These are phyloP conservation scores for Penicillium sclerotigenum DNA, from an alignment of 2,329 filamentous ascomycete genomes.

Conservation along the genomic window DNA sequence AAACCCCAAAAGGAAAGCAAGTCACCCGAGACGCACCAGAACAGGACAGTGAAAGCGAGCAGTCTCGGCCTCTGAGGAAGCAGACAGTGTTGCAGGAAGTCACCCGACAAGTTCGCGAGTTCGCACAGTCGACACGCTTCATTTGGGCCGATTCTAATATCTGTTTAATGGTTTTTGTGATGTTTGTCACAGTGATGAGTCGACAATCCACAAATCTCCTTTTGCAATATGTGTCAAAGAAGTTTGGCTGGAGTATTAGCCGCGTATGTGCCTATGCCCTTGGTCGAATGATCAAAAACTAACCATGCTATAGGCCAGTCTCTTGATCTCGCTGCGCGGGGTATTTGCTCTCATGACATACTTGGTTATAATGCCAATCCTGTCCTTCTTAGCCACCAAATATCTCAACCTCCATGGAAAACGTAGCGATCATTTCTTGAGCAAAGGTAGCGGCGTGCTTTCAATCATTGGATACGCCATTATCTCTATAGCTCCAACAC, in stretches of 20 bases:
- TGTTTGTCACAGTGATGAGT: constrained; percentile 25
- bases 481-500: constrained; percentile 17
- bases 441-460: constrained; percentile 20
- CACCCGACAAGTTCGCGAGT: constrained; percentile 13
- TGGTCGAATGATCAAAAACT: background rate
- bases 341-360: constrained; percentile 21
- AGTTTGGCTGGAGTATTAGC: constrained; percentile 30
- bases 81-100: constrained; percentile 8
- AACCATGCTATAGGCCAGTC: constrained; percentile 23
- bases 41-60: background rate
- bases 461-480: constrained; percentile 21
- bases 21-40: background rate
- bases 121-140: constrained; percentile 23
- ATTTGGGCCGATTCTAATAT: constrained; percentile 26
- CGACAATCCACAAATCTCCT: constrained; percentile 24
- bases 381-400: constrained; percentile 16
- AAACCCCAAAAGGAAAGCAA: constrained; percentile 13
- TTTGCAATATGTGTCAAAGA: constrained; percentile 31
- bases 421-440: constrained; percentile 21
- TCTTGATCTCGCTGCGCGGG: constrained; percentile 29
- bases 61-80: constrained; percentile 5
- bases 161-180: constrained; percentile 19
- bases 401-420: constrained; percentile 20
- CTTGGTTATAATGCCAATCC: constrained; percentile 23
- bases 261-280: constrained; percentile 16